Percentiles rank a stretch among this genome's conserved stretches.
These are phyloP conservation scores for Domatiomyces catenatus DNA, from an alignment of 2,329 filamentous ascomycete species.

Conservation along the genomic window DNA sequence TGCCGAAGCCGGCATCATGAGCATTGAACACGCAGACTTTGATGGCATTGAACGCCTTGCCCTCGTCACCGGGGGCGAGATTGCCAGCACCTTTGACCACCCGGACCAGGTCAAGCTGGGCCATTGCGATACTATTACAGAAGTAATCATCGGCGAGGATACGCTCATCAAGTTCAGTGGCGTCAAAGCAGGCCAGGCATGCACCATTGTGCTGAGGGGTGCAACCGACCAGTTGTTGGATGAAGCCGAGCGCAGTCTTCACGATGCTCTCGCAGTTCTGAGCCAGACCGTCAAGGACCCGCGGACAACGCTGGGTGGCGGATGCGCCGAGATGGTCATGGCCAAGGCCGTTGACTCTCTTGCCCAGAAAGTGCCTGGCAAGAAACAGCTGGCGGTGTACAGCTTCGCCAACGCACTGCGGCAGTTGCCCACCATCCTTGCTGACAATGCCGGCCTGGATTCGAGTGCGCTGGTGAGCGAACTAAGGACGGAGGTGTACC, in stretches of 20 bases:
- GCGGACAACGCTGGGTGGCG: slow-evolving; percentile 82
- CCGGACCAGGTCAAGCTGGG: slow-evolving; percentile 94
- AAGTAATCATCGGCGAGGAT: slow-evolving; percentile 96
- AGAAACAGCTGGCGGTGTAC: slow-evolving; percentile 87
- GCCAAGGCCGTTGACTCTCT: slow-evolving; percentile 91
- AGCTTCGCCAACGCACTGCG: slow-evolving; percentile 77
- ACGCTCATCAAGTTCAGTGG: slow-evolving; percentile 95
- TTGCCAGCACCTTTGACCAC: slow-evolving; percentile 94
- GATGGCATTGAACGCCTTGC: slow-evolving; percentile 92
- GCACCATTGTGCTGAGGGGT: slow-evolving; percentile 89
- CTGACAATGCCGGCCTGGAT: slow-evolving; percentile 93
- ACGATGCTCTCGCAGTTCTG: slow-evolving; percentile 88
- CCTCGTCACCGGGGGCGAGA: slow-evolving; percentile 91
- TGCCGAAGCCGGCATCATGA: slow-evolving; percentile 92
- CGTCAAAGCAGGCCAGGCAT: slow-evolving; percentile 81
- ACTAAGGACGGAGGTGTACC: slow-evolving; percentile 85
- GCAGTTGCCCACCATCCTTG: slow-evolving; percentile 89
- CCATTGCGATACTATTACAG: slow-evolving; percentile 87
- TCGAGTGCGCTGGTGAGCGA: slow-evolving; percentile 86
- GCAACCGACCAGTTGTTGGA: slow-evolving; percentile 94
- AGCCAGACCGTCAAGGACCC: slow-evolving; percentile 95
- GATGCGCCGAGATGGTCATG: slow-evolving; percentile 98
- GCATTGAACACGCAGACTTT: slow-evolving; percentile 97
- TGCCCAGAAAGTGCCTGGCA: slow-evolving; percentile 85
- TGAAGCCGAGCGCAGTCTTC: slow-evolving; percentile 87